Conservation (phyloP, 306 rosid species). For the Cotoneaster glaucophyllus region DNA sequence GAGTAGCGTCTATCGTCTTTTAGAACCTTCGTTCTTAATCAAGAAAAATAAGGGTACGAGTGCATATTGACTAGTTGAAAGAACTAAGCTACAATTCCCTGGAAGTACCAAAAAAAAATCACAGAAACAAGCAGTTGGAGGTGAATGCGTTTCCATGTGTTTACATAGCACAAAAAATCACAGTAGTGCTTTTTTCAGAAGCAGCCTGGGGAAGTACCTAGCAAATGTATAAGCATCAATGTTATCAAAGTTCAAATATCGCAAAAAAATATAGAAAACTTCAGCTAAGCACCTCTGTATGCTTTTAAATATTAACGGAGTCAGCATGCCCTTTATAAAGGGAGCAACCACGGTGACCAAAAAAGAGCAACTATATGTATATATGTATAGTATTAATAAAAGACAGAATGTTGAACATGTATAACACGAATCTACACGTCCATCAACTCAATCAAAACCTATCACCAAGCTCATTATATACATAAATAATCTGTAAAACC, state of each 20-base stretch:
- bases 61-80: too few relatives aligned
- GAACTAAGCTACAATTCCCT: too few relatives aligned
- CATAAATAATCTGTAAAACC: slow-evolving; percentile 18
- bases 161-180: background rate
- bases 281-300: background rate
- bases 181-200: background rate
- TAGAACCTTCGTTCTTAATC: too few relatives aligned
- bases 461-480: slow-evolving; percentile 9
- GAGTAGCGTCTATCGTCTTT: too few relatives aligned
- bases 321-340: background rate
- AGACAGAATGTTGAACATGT: background rate
- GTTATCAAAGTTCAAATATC: background rate
- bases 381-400: background rate
- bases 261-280: background rate
- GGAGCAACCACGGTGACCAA: background rate
- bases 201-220: background rate
- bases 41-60: too few relatives aligned
- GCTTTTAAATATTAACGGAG: background rate
- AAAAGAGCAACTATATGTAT: background rate
- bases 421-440: background rate
- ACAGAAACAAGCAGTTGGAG: background rate
- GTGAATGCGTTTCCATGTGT: background rate
- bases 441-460: background rate
- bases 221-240: background rate
- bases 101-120: too few relatives aligned